Conservation (phyloP, 371 early-diverging fungal species). For the Rhizopus delemar region DNA sequence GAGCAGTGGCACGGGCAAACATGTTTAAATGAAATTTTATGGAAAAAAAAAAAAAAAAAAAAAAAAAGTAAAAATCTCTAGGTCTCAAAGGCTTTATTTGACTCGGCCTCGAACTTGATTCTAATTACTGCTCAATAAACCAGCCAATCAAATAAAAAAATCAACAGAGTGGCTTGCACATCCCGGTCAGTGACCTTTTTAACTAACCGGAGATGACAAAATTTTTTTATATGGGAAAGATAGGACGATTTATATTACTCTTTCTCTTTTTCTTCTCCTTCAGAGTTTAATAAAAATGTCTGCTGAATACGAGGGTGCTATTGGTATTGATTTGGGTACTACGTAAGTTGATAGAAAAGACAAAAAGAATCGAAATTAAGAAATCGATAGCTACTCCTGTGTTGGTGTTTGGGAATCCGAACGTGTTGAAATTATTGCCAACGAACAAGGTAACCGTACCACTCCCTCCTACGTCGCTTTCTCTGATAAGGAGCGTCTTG, state of each 20-base stretch:
- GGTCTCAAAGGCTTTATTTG: not conserved
- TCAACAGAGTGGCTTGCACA: not conserved
- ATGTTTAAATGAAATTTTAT: conserved; percentile 21
- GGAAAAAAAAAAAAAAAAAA: conserved; percentile 20
- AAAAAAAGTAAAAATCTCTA: not conserved
- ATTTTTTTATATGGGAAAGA: conserved; percentile 1
- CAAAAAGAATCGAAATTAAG: not conserved
- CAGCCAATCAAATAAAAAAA: not conserved
- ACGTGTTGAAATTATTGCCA: conserved; percentile 82
- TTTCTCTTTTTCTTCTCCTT: conserved; percentile 34
- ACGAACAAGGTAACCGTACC: conserved; percentile 91
- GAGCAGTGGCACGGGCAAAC: conserved; percentile 47
- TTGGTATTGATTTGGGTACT: conserved; percentile 63
- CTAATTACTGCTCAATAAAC: not conserved
- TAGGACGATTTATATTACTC: conserved; percentile 15
- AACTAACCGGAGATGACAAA: conserved; percentile 1
- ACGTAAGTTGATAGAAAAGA: conserved; percentile 21
- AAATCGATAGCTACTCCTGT: conserved; percentile 71
- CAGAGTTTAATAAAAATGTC: conserved; percentile 47
- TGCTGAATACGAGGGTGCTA: conserved; percentile 72
- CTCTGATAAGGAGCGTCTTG: conserved; percentile 80
- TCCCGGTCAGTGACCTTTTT: conserved; percentile 1
- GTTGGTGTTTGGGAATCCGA: conserved; percentile 69
- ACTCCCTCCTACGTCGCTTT: conserved; percentile 93
- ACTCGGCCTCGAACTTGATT: too few relatives aligned